Conservation (phyloP, 1,284 basidiomycete species). For the Kalmanozyma brasiliensis region DNA sequence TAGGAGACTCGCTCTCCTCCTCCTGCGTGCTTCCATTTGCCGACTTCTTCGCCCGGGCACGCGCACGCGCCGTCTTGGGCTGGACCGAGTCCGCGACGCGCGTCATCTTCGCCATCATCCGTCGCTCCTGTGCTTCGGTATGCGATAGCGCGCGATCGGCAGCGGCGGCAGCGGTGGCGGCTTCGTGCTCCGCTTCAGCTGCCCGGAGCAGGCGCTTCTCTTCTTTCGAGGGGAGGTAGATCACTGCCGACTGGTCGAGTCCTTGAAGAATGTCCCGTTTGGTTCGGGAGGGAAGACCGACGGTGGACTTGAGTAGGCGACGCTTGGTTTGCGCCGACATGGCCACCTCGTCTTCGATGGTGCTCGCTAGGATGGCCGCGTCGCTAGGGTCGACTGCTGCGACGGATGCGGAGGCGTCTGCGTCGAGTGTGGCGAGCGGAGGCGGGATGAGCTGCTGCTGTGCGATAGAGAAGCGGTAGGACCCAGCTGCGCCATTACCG, state of each 20-base stretch:
- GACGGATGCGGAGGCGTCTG: slow-evolving; percentile 3
- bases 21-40: not conserved
- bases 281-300: slow-evolving; percentile 12
- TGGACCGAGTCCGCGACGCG: slow-evolving; percentile 38
- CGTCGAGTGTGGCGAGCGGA: slow-evolving; percentile 3
- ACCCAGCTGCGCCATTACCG: slow-evolving; percentile 14
- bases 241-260: slow-evolving; percentile 27
- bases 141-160: slow-evolving; percentile 16
- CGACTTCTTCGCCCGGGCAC: slow-evolving; percentile 23
- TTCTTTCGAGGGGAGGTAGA: slow-evolving; percentile 34
- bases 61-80: slow-evolving; percentile 42
- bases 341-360: slow-evolving; percentile 6
- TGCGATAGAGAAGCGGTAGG: slow-evolving; percentile 37
- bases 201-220: slow-evolving; percentile 43
- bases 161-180: slow-evolving; percentile 8
- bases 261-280: slow-evolving; percentile 27
- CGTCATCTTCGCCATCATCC: slow-evolving; percentile 47
- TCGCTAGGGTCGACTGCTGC: slow-evolving; percentile 22
- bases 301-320: slow-evolving; percentile 28
- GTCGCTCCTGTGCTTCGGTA: slow-evolving; percentile 25
- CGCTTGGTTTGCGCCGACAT: slow-evolving; percentile 33
- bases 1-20: slow-evolving; percentile 8
- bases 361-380: slow-evolving; percentile 4
- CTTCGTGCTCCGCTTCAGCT: slow-evolving; percentile 20
- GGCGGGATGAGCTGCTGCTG: slow-evolving; percentile 31